phyloP scores from a whole-genome alignment of 345 rosid genomes.

The Sonneratia alba region DNA sequence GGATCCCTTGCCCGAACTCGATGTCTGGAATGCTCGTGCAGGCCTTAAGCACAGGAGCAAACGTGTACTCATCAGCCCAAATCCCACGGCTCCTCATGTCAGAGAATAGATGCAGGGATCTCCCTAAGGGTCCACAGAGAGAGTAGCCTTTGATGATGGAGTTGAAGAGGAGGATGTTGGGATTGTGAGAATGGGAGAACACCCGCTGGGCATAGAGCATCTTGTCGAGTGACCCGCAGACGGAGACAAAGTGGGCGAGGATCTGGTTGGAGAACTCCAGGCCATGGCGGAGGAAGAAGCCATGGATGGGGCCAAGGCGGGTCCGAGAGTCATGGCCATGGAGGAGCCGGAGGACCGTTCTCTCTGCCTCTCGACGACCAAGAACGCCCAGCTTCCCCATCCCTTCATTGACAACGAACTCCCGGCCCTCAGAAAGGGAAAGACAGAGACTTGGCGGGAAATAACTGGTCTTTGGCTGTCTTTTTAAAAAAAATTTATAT shows the following conservation, averaged over 20 bases:
- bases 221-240: conserved; percentile 9
- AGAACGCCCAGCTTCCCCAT: conserved; percentile 10
- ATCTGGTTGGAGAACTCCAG: conserved; percentile 16
- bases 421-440: background rate
- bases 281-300: conserved; percentile 17
- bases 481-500: too few relatives aligned
- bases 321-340: conserved; percentile 10
- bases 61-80: conserved; percentile 17
- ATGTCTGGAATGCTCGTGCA: conserved; percentile 5
- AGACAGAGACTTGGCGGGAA: background rate
- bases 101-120: conserved; percentile 8
- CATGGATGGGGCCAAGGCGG: conserved; percentile 11
- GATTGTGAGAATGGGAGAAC: conserved; percentile 11
- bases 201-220: conserved; percentile 12
- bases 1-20: conserved; percentile 5
- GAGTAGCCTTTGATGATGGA: conserved; percentile 17
- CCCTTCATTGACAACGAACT: background rate
- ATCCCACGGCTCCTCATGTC: conserved; percentile 11
- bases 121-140: conserved; percentile 5
- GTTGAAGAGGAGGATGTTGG: conserved; percentile 17
- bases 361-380: conserved; percentile 12
- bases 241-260: conserved; percentile 18
- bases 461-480: background rate
- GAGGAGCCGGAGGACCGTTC: conserved; percentile 16
- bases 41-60: conserved; percentile 11